phyloP scores from a whole-genome alignment of 2,329 filamentous ascomycete species.

The Aspergillus unguis region DNA sequence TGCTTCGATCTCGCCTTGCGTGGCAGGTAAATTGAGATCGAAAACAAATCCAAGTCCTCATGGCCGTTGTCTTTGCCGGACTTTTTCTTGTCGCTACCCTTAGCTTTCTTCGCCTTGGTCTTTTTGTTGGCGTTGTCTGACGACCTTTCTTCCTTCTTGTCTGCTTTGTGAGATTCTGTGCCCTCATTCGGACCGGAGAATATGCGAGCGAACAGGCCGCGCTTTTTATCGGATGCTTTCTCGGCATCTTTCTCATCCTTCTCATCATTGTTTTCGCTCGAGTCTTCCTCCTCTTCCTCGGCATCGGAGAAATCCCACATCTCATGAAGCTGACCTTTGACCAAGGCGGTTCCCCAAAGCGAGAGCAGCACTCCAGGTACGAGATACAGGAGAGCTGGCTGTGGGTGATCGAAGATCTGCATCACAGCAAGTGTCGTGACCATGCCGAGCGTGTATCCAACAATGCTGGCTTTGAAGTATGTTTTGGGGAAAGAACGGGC shows the following conservation, averaged over 20 bases:
- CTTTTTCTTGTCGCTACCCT: conserved; percentile 21
- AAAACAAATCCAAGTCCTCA: conserved; percentile 27
- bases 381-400: conserved; percentile 87
- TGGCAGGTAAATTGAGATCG: conserved; percentile 33
- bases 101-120: conserved; percentile 7
- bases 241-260: conserved; percentile 43
- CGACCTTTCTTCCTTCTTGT: conserved; percentile 5
- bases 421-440: conserved; percentile 72
- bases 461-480: conserved; percentile 75
- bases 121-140: neutral
- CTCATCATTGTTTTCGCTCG: neutral
- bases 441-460: conserved; percentile 78
- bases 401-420: conserved; percentile 72
- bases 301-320: conserved; percentile 82
- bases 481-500: conserved; percentile 67
- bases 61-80: conserved; percentile 14
- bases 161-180: neutral
- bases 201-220: conserved; percentile 27
- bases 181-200: conserved; percentile 22
- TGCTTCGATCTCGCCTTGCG: conserved; percentile 16
- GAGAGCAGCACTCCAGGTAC: conserved; percentile 78
- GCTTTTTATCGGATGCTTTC: conserved; percentile 5
- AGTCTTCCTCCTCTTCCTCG: conserved; percentile 43
- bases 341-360: conserved; percentile 69
- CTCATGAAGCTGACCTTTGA: conserved; percentile 66